Base-by-base conservation (phyloP, 106 monocot species). In the Narthecium ossifragum region DNA sequence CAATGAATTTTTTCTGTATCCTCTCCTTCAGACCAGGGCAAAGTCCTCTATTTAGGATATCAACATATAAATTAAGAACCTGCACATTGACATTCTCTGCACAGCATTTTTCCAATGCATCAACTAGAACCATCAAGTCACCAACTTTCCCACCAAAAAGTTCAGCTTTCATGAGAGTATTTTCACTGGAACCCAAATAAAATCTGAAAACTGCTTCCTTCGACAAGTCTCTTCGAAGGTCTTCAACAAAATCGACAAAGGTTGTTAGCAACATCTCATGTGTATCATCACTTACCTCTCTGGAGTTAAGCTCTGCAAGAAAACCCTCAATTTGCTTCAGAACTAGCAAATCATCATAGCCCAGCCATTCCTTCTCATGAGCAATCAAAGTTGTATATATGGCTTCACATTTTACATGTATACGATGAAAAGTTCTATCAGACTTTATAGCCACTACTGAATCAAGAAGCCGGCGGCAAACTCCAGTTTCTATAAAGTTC, bases 81-180 rank as follows among this genome's bases (percentile, higher is more conserved):
- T 88, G 87, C 68, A 85, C 50, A 70, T 84, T 98, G 37, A 88
- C 66, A 8, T 66, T 40, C 71, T 84, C 98, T 31, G 87, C 79
- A 50, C 69, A 53, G 55, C 98, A 87, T 38, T 70, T 81, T 57
- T 85, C 84, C 50, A 98, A 67, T 58, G 87, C 67, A 82, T 80
- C 57, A 23, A 91, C 43, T 26, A 98, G 60, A 74, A 81, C 66
- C 29, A 79, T 62, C 29, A 91, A 59, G 68, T 86, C 73, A 30
- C 79, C 74, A 69, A 34, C 56, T 20, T 71, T 65, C 26, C 30
- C 54, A 63, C 58, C 30, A 31, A 88, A 85, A 66, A 81, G 14
- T 53, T 62, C 67, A 27, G 60, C 77, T 43, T 63, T 62, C 63
- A 70, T 65, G 48, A 59, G 31, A n/a, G 63, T 34, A 46, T 36